Evolutionary conservation across 305 asterid species (phyloP), one percentile per base, ranked within the genome.

Genomic region (Caryopteris hybrid): DNA sequence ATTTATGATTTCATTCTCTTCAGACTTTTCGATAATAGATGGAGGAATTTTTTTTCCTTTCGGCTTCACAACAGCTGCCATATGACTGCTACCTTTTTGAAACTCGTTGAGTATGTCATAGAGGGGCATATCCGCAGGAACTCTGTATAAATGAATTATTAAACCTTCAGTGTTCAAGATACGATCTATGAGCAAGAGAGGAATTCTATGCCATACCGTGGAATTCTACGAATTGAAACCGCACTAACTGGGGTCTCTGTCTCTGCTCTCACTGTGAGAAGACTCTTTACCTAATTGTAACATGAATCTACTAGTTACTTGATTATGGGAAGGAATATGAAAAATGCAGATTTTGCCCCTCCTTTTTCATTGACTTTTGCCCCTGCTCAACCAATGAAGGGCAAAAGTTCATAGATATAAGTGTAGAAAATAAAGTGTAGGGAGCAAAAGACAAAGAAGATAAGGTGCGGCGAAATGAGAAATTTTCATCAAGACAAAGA

Each of bases 241-340:
- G 96, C 89, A 79, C 96, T 89, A 57, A 94, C 99, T 14, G 99
- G 97, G 67, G 97, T 94, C 76, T 94, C 97, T 43, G 96, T 89
- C 78, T 94, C 99, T 10, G 96, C 84, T 71, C 96, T 80, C 68
- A 94, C 96, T 0, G 96, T 91, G 66, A 94, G 96, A 69, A 94
- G 96, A 54, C 86, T 79, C 70, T 82, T 82, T 8, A 82, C 87
- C 87, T 82, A 60, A 38, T 31, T 13, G 54, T 22, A 47, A 33
- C 11, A 21, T 36, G 58, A n/a, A 17, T 66, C 33, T 54, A n/a
- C 54, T 55, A 21, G 17, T 27, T 18, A 43, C 5, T 61, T 21
- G 25, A 6, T 68, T 45, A 14, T 14, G 11, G 36, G 20, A 65
- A 58, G 33, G 53, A 42, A 23, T 13, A 25, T 10, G 13, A 27